Conservation (phyloP, 73 alveolate genomes). For the Stentor coeruleus region DNA sequence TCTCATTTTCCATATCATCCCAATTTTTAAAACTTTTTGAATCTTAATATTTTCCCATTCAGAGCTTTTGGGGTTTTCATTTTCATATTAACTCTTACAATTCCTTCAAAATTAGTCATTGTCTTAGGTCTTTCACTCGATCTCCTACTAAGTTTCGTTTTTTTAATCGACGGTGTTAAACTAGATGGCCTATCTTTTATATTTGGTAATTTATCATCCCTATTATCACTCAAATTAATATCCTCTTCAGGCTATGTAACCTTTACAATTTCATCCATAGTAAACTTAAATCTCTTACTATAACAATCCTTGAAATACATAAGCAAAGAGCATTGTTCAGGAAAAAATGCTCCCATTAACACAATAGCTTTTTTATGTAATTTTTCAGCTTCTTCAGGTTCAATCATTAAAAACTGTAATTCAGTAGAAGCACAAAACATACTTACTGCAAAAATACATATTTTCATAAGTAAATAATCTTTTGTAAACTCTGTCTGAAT, state of each 20-base stretch:
- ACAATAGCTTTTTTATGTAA: slow-evolving; percentile 36
- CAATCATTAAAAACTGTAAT: background rate
- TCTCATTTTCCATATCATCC: too few species aligned
- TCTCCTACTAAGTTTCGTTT: background rate
- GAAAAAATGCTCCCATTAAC: slow-evolving; percentile 26
- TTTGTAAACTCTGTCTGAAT: slow-evolving; percentile 7
- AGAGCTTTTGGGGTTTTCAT: too few species aligned
- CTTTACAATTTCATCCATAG: background rate
- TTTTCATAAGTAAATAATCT: background rate
- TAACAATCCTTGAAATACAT: slow-evolving; percentile 24
- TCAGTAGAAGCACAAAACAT: slow-evolving; percentile 10
- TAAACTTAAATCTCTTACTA: background rate
- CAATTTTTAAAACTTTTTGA: too few species aligned
- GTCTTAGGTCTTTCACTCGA: background rate
- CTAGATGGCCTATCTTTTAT: background rate
- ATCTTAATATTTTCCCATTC: too few species aligned
- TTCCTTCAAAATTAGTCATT: background rate
- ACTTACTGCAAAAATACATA: background rate
- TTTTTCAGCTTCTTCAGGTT: slow-evolving; percentile 2
- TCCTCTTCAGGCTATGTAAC: background rate
- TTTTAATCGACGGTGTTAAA: background rate
- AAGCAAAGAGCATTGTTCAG: slow-evolving; percentile 29
- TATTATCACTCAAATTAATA: background rate
- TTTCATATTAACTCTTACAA: too few species aligned
- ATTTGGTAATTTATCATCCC: background rate